phyloP scores from a whole-genome alignment of 139 green algal genomes.

The Pseudopediastrum boryanum region DNA sequence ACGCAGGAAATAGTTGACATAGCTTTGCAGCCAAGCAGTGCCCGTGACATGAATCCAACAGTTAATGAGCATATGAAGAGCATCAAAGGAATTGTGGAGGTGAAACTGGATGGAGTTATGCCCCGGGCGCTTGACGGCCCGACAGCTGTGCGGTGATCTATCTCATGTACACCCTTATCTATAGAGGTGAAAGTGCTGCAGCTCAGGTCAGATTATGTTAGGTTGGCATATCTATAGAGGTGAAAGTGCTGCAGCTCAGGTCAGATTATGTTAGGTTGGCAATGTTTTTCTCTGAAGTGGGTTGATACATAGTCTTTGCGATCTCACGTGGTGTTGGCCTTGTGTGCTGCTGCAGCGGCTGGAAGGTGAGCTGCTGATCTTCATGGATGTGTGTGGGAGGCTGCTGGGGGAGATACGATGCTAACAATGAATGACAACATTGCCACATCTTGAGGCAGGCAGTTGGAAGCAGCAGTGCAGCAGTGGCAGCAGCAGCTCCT shows the following conservation, averaged over 20 bases:
- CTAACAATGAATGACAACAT: not conserved
- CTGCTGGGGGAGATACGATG: slow-evolving; percentile 69
- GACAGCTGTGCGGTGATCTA: too few relatives aligned
- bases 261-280: not conserved
- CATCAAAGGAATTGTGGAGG: too few relatives aligned
- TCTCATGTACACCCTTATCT: not conserved
- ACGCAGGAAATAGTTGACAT: too few relatives aligned
- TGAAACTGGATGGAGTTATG: too few relatives aligned
- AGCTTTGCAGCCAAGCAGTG: too few relatives aligned
- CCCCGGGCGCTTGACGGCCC: too few relatives aligned
- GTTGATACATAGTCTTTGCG: not conserved
- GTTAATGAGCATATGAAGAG: too few relatives aligned
- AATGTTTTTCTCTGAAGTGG: not conserved
- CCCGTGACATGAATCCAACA: too few relatives aligned
- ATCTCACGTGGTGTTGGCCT: not conserved
- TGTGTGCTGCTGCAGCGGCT: slow-evolving; percentile 55
- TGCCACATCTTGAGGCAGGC: not conserved
- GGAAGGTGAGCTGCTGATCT: slow-evolving; percentile 82
- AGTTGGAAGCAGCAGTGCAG: not conserved
- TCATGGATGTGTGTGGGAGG: slow-evolving; percentile 81
- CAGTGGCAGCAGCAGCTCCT: slow-evolving; percentile 2
- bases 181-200: not conserved
- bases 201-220: not conserved
- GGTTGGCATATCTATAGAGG: not conserved
- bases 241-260: not conserved